phyloP scores from a whole-genome alignment of 768 basidiomycete species.

The Cystobasidium ongulense region DNA sequence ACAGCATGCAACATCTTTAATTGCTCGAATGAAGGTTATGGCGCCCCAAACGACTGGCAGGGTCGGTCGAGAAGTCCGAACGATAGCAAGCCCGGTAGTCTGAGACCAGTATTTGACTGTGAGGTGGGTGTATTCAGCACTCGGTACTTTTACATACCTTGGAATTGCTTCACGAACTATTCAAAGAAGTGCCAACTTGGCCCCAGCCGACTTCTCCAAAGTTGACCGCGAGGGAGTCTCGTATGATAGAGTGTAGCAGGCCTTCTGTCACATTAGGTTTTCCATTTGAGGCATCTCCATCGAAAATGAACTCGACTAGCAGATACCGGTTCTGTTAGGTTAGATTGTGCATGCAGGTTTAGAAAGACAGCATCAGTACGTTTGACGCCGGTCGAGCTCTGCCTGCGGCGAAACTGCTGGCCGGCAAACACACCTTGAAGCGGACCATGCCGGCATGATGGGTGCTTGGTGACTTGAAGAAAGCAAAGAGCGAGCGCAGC shows the following conservation, averaged over 20 bases:
- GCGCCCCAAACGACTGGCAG: constrained; percentile 37
- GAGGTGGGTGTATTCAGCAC: background rate
- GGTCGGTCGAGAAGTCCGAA: constrained; percentile 38
- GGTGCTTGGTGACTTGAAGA: background rate
- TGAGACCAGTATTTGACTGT: constrained; percentile 42
- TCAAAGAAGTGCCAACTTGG: constrained; percentile 38
- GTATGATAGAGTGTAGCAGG: constrained; percentile 32
- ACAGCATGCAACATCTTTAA: constrained; percentile 34
- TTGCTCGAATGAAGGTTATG: constrained; percentile 36
- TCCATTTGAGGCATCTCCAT: background rate
- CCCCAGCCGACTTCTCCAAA: constrained; percentile 40
- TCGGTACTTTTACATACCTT: background rate
- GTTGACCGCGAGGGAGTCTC: constrained; percentile 38
- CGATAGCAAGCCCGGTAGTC: constrained; percentile 35
- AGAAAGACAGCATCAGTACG: background rate
- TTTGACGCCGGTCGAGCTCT: too few relatives aligned
- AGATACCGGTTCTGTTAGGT: constrained; percentile 39
- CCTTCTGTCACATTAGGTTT: constrained; percentile 28
- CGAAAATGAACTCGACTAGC: constrained; percentile 37
- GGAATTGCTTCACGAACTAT: constrained; percentile 29
- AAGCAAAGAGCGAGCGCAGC: background rate
- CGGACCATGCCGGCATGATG: constrained; percentile 13
- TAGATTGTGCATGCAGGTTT: background rate
- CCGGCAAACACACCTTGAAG: constrained; percentile 25
- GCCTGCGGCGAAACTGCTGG: background rate